phyloP scores from a whole-genome alignment of 148 eudicot genomes.

The Rhododendron williamsianum region DNA sequence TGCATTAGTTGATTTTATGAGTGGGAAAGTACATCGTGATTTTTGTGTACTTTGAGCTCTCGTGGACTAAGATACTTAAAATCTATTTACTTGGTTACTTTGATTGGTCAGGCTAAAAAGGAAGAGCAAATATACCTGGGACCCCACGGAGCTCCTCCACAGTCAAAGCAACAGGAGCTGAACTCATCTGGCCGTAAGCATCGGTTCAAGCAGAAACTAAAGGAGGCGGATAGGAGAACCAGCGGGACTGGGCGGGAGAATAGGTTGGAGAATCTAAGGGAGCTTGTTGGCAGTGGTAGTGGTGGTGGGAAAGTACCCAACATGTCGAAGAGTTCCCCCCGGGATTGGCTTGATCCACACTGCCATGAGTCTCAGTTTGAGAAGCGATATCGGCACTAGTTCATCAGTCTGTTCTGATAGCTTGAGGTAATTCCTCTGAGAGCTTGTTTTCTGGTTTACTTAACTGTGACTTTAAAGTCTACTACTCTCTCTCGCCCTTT shows the following conservation, averaged over 20 bases:
- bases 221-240: slow-evolving; percentile 69
- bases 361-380: slow-evolving; percentile 83
- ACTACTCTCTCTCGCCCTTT: background rate
- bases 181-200: slow-evolving; percentile 65
- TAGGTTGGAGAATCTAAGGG: slow-evolving; percentile 68
- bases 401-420: background rate
- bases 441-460: background rate
- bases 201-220: slow-evolving; percentile 80
- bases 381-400: slow-evolving; percentile 33
- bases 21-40: background rate
- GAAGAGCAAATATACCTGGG: slow-evolving; percentile 85
- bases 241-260: slow-evolving; percentile 71
- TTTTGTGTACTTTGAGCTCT: background rate
- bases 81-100: slow-evolving; percentile 5
- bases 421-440: background rate
- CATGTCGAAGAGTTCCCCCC: slow-evolving; percentile 47
- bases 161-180: slow-evolving; percentile 64
- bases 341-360: slow-evolving; percentile 96
- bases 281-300: slow-evolving; percentile 59
- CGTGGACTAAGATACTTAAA: background rate
- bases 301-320: slow-evolving; percentile 47
- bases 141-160: slow-evolving; percentile 98
- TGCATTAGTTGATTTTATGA: background rate
- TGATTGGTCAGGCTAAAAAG: slow-evolving; percentile 41
- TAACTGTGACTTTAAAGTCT: background rate